Base-by-base conservation (phyloP, 306 rosid genomes). In the Prunus dulcis region DNA sequence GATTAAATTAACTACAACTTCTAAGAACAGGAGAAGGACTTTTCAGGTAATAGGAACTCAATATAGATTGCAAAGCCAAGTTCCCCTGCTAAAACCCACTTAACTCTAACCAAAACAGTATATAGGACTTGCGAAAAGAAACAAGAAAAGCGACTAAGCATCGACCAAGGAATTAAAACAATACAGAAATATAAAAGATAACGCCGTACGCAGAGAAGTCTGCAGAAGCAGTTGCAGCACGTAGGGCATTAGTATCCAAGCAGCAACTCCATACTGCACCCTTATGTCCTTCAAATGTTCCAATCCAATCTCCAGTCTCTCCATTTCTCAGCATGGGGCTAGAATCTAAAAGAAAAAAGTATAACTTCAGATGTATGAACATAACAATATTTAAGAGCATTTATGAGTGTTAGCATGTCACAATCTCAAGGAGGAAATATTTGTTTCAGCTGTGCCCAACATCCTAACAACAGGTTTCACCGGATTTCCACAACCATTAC, bases 231-330 rank as follows among this genome's bases (percentile, higher is more conserved):
- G 97, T 88, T 23, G 99, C 99, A 52, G 98, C 99, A 41, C 93
- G 97, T 53, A 96, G 86, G 20, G 99, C 98, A 78, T 88, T 92
- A 49, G 97, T 89, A 80, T 92, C 99, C 93, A 96, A 80, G 82
- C 97, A 89, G 87, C 99, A 96, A 77, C 99, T 96, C 99, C 99
- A 96, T 4, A 96, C 99, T 0, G 99, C 99, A 79, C 99, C 99
- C 83, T 96, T 96, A 80, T 96, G 99, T 41, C 99, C 99, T 85
- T 92, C 96, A 84, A 92, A 96, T 10, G 99, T 96, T 50, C 99
- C 99, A 76, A 96, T 91, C 99, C 99, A 96, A 78, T 96, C 99
- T 62, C 99, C 99, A 45, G 97, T 92, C 82, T 96, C 98, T 70
- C 98, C 99, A 81, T 96, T 92, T 82, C 99, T 87, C 51, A 96